A percentile compares a stretch with the other conserved stretches of the same genome.
phyloP scores from a whole-genome alignment of 2,329 filamentous ascomycete species.

The Xylaria sp. region DNA sequence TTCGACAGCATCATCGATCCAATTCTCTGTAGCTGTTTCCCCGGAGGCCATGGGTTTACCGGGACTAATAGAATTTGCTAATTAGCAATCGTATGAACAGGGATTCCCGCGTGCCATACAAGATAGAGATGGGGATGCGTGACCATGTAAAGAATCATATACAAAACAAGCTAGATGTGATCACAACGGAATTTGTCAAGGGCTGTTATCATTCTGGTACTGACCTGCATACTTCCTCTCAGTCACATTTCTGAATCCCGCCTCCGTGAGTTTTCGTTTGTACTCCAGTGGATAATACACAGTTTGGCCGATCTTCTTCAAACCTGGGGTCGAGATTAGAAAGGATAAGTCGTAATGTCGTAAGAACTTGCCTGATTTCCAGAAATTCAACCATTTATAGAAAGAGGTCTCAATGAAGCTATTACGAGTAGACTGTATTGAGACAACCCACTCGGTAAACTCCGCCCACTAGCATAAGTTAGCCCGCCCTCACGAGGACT shows the following conservation, averaged over 20 bases:
- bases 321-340: constrained; percentile 36
- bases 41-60: constrained; percentile 48
- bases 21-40: constrained; percentile 46
- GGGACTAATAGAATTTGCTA: constrained; percentile 37
- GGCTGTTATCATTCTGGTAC: constrained; percentile 7
- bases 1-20: constrained; percentile 48
- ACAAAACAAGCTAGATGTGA: neutral
- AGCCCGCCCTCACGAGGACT: constrained; percentile 25
- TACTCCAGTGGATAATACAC: constrained; percentile 46
- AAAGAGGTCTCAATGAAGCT: constrained; percentile 48
- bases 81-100: constrained; percentile 20
- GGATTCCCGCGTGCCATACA: neutral
- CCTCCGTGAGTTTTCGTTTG: constrained; percentile 38
- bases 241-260: constrained; percentile 39
- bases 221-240: constrained; percentile 39
- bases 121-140: neutral
- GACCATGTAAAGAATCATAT: neutral
- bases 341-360: neutral
- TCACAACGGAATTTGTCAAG: neutral
- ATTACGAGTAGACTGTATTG: constrained; percentile 49
- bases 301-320: constrained; percentile 47
- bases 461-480: constrained; percentile 46
- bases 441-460: constrained; percentile 51
- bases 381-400: constrained; percentile 47
- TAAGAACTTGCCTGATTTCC: constrained; percentile 38